These are phyloP conservation scores for Cryptosporidium andersoni DNA, from an alignment of 169 alveolate species.

Conservation along the genomic window DNA sequence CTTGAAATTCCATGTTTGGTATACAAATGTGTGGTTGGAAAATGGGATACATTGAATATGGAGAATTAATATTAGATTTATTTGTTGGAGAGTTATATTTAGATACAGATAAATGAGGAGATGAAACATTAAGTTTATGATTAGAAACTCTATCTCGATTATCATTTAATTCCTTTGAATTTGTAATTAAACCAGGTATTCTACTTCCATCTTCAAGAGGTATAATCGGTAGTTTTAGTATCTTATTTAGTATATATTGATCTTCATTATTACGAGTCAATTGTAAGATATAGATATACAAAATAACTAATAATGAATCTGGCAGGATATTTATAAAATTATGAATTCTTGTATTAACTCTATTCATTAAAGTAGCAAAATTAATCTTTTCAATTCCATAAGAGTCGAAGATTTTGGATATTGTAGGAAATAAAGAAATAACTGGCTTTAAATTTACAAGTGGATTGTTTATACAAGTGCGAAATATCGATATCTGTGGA, in stretches of 20 bases:
- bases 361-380: neutral
- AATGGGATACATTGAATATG: no score
- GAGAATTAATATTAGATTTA: no score
- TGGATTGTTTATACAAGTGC: conserved; percentile 14
- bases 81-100: no score
- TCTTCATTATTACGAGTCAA: neutral
- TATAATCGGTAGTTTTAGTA: conserved; percentile 7
- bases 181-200: neutral
- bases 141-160: no score
- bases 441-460: neutral
- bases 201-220: conserved; percentile 8
- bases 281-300: conserved; percentile 8
- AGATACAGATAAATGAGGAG: no score
- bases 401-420: conserved; percentile 22
- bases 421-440: conserved; percentile 8
- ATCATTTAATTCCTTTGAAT: neutral
- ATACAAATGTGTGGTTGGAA: neutral
- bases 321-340: conserved; percentile 11
- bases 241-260: neutral
- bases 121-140: no score
- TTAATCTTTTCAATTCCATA: conserved; percentile 2
- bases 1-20: conserved; percentile 23
- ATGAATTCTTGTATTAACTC: neutral
- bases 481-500: conserved; percentile 14
- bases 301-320: conserved; percentile 14